These are phyloP conservation scores for Mycena amicta DNA, from an alignment of 768 basidiomycete species.

Conservation along the genomic window DNA sequence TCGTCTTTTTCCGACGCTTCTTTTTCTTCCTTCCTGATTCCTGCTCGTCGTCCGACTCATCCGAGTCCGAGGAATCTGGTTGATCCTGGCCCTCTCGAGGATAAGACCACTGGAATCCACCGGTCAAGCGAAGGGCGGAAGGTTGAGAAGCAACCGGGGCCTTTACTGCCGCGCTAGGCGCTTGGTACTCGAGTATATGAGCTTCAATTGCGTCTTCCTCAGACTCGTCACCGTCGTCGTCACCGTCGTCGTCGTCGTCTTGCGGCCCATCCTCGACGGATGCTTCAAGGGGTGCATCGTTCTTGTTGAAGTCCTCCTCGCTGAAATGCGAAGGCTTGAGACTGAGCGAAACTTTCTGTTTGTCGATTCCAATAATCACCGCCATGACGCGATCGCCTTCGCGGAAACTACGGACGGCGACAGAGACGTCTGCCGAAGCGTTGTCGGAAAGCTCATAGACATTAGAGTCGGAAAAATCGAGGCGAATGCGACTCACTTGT, in stretches of 20 bases:
- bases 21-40: conserved; percentile 56
- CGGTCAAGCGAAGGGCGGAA: conserved; percentile 52
- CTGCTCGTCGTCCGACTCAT: conserved; percentile 50
- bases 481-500: conserved; percentile 53
- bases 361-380: conserved; percentile 70
- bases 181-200: background rate
- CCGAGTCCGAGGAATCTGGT: conserved; percentile 43
- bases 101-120: conserved; percentile 76
- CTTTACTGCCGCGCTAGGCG: conserved; percentile 14
- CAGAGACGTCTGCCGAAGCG: conserved; percentile 72
- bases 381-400: conserved; percentile 88
- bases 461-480: conserved; percentile 1
- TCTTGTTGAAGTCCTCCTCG: conserved; percentile 59
- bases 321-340: conserved; percentile 88
- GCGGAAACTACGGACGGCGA: conserved; percentile 80
- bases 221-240: conserved; percentile 45
- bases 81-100: conserved; percentile 40
- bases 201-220: conserved; percentile 6
- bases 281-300: conserved; percentile 34
- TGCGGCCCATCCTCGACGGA: conserved; percentile 28
- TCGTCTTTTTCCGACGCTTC: conserved; percentile 68
- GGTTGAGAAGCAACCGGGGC: conserved; percentile 20
- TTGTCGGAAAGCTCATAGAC: conserved; percentile 82
- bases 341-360: conserved; percentile 79
- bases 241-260: conserved; percentile 34